A percentile compares a stretch with the other conserved stretches of the same genome.
These are phyloP conservation scores for Pyrenophora seminiperda DNA, from an alignment of 2,329 filamentous ascomycete species.

Conservation along the genomic window DNA sequence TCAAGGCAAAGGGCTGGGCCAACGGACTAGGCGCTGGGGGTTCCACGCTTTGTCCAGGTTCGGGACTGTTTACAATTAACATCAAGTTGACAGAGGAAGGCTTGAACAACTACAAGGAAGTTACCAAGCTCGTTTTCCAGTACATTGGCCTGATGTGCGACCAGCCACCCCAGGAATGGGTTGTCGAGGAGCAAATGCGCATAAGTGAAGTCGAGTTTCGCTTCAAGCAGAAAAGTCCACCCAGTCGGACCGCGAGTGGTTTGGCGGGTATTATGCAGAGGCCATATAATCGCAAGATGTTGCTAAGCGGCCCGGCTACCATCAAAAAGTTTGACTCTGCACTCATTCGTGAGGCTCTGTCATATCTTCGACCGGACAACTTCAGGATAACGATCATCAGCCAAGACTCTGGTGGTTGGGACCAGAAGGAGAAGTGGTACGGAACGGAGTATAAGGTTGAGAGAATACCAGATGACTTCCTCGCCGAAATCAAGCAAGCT, in stretches of 20 bases:
- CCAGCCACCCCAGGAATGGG: slow-evolving; percentile 83
- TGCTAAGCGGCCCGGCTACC: slow-evolving; percentile 78
- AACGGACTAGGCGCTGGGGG: slow-evolving; percentile 80
- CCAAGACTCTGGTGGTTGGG: slow-evolving; percentile 81
- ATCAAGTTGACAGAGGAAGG: slow-evolving; percentile 85
- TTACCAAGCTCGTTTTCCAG: slow-evolving; percentile 84
- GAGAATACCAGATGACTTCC: slow-evolving; percentile 75
- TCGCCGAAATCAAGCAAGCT: slow-evolving; percentile 71
- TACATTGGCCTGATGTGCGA: slow-evolving; percentile 88
- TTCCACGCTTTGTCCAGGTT: slow-evolving; percentile 76
- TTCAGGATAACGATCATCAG: slow-evolving; percentile 84
- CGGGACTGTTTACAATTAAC: slow-evolving; percentile 78
- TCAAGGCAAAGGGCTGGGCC: slow-evolving; percentile 89
- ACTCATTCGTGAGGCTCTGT: slow-evolving; percentile 75
- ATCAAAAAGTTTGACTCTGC: slow-evolving; percentile 80
- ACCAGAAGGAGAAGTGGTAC: slow-evolving; percentile 94
- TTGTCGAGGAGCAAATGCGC: slow-evolving; percentile 88
- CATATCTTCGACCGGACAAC: slow-evolving; percentile 81
- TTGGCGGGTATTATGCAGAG: slow-evolving; percentile 90
- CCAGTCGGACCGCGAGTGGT: slow-evolving; percentile 85
- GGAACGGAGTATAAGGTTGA: slow-evolving; percentile 90
- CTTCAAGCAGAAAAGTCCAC: slow-evolving; percentile 90
- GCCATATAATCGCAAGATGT: slow-evolving; percentile 81
- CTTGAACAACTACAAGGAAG: slow-evolving; percentile 78
- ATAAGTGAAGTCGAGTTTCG: slow-evolving; percentile 93